Conservation (phyloP, 257 asterid species). For the Lithospermum erythrorhizon region DNA sequence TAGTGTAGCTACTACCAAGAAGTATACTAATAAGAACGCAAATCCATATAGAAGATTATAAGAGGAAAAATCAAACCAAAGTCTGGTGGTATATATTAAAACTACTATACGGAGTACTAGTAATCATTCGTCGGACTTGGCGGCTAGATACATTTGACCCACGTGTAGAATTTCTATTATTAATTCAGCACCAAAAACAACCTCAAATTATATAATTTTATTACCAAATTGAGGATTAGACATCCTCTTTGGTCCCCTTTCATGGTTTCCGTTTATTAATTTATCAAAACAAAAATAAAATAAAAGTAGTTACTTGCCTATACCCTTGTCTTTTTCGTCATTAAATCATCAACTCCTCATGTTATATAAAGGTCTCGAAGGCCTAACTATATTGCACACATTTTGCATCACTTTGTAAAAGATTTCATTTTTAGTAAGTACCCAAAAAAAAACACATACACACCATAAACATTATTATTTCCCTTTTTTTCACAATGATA, state of each 20-base stretch:
- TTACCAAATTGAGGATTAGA: neutral
- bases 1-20: no score
- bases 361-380: neutral
- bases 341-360: neutral
- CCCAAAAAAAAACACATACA: neutral
- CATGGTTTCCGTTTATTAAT: neutral
- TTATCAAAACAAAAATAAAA: no score
- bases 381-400: neutral
- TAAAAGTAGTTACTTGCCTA: neutral
- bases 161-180: neutral
- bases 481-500: neutral
- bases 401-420: neutral
- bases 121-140: slow-evolving; percentile 1
- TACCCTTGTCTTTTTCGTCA: neutral
- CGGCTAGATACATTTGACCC: neutral
- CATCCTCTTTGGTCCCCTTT: neutral
- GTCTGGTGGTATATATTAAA: neutral
- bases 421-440: neutral
- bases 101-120: no score
- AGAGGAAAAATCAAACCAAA: neutral
- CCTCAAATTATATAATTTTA: neutral
- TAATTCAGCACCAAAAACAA: neutral
- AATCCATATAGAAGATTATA: no score
- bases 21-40: no score
- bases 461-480: neutral